phyloP scores from a whole-genome alignment of 345 rosid genomes.

The Rhodamnia rubescens region DNA sequence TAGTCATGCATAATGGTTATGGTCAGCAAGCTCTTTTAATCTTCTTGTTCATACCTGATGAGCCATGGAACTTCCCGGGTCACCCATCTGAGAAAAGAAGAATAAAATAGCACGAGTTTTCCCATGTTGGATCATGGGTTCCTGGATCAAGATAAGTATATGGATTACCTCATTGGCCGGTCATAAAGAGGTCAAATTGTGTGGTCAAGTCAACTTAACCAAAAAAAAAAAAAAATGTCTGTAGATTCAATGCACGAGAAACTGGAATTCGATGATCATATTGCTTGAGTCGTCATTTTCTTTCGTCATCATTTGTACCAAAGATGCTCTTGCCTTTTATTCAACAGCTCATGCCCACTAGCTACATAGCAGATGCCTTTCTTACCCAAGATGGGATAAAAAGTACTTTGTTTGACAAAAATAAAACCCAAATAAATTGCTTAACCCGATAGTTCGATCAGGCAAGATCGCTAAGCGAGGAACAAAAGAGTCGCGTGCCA shows the following conservation, averaged over 20 bases:
- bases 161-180: background rate
- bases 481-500: background rate
- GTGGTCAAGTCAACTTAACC: background rate
- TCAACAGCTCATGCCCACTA: background rate
- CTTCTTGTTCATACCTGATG: background rate
- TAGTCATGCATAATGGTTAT: background rate
- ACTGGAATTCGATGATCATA: background rate
- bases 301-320: background rate
- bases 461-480: background rate
- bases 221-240: background rate
- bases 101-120: background rate
- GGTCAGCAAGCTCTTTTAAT: background rate
- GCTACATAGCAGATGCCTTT: background rate
- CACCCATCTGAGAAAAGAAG: background rate
- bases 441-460: background rate
- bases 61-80: background rate
- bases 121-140: background rate
- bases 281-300: background rate
- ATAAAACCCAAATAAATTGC: background rate
- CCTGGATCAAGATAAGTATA: background rate
- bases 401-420: no score
- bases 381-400: background rate
- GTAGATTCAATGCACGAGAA: background rate
- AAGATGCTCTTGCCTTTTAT: background rate
- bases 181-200: background rate